Evolutionary conservation across 2,329 filamentous ascomycete species (phyloP), one percentile per base, ranked within the genome.

Genomic region (Pyrenochaeta sp.): DNA sequence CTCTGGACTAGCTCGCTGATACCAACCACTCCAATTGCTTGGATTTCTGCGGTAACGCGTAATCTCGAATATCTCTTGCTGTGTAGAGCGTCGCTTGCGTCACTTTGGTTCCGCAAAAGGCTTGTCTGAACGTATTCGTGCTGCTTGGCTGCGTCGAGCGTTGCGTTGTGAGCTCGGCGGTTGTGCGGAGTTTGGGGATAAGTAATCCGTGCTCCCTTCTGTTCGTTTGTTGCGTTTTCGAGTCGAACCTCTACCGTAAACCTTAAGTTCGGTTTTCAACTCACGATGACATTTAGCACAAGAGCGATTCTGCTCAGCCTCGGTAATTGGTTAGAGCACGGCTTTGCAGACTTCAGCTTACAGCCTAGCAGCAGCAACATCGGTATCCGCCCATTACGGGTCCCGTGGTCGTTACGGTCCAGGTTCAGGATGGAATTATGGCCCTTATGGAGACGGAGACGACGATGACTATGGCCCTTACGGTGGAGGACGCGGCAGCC

Each of bases 21-120:
- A 30, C 56, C 53, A 58, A 60, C 64, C 64, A 68, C 62, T 68
- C 56, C 40, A 46, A 59, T 61, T 54, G 60, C 58, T 61, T 54
- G 50, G 39, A 58, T 59, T 37, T 36, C 43, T 59, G 50, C 47
- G 36, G 58, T 55, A 59, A 73, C 71, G 65, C 71, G 69, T 72
- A 70, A 70, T 62, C 59, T 53, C 45, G 53, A 50, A 37, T 32
- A 61, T 59, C 34, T 53, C 44, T 19, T 54, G 57, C 57, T 60
- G 32, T 48, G 46, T 30, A 51, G 42, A 53, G 39, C 61, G 55
- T 66, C 58, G 62, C 58, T 58, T 56, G 52, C 58, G 59, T 63
- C 62, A 60, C 56, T 45, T 45, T 50, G 28, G 55, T 28, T 49
- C 34, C 53, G 46, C 22, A n/a, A 53, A 44, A 40, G 57, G 46